phyloP scores from a whole-genome alignment of 2,329 filamentous ascomycete species.

The Coniochaeta prunicola region DNA sequence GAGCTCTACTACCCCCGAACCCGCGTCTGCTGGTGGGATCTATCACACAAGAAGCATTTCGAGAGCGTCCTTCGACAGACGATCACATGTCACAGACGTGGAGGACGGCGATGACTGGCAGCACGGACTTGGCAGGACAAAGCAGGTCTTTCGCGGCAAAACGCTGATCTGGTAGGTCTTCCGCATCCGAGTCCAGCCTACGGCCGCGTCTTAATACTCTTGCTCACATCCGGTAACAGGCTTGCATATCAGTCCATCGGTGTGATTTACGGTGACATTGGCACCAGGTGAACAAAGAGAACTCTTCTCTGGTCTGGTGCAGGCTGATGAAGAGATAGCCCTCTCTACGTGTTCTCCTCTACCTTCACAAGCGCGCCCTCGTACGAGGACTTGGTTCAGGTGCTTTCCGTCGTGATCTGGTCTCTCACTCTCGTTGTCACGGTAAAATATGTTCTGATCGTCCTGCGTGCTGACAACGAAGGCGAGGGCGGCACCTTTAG shows the following conservation, averaged over 20 bases:
- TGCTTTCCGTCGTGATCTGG: conserved; percentile 63
- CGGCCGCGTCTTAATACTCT: neutral
- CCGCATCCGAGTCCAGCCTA: neutral
- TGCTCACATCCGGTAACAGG: conserved; percentile 19
- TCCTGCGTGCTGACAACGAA: conserved; percentile 61
- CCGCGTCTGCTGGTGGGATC: conserved; percentile 19
- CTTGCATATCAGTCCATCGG: conserved; percentile 57
- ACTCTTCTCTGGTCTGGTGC: neutral
- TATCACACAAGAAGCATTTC: conserved; percentile 24
- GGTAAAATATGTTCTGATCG: conserved; percentile 60
- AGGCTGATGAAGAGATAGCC: conserved; percentile 21
- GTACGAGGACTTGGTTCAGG: conserved; percentile 54
- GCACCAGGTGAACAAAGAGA: conserved; percentile 22
- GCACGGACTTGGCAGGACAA: conserved; percentile 22
- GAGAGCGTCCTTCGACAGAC: conserved; percentile 14
- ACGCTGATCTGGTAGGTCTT: conserved; percentile 23
- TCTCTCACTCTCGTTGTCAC: conserved; percentile 62
- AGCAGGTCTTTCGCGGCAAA: conserved; percentile 28
- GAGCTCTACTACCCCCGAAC: neutral
- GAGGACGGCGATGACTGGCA: conserved; percentile 26
- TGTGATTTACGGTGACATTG: conserved; percentile 65
- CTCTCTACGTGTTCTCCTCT: conserved; percentile 66
- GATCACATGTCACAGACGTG: conserved; percentile 16
- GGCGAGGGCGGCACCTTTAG: conserved; percentile 66
- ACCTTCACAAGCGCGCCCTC: conserved; percentile 51